Evolutionary conservation across 2,329 filamentous ascomycete genomes (phyloP).

Genomic region (Botrytis aclada): DNA sequence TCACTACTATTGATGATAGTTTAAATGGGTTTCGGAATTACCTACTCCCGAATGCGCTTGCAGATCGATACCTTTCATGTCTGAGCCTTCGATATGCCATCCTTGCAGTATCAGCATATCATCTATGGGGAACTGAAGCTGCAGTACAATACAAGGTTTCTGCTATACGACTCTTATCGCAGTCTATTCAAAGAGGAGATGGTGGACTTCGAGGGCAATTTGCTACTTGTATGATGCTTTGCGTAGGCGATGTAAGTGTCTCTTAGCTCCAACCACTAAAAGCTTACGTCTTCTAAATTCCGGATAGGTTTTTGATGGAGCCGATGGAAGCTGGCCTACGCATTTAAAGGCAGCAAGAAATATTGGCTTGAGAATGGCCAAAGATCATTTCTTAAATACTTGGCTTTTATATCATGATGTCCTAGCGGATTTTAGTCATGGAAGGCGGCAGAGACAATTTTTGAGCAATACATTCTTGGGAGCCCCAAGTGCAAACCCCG

Average conservation of each 20-base stretch:
- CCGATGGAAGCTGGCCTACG: constrained; percentile 46
- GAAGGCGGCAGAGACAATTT: not conserved
- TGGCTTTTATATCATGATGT: constrained; percentile 50
- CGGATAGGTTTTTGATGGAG: constrained; percentile 43
- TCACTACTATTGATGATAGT: constrained; percentile 48
- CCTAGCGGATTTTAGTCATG: constrained; percentile 46
- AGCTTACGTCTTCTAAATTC: not conserved
- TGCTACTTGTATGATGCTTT: constrained; percentile 50
- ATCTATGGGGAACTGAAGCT: constrained; percentile 41
- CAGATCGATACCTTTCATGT: constrained; percentile 32
- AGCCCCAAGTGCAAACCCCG: not conserved
- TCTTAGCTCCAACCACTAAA: not conserved
- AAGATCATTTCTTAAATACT: constrained; percentile 43
- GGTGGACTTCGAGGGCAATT: constrained; percentile 37
- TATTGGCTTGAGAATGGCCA: constrained; percentile 29
- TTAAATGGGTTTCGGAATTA: constrained; percentile 47
- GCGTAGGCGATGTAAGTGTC: constrained; percentile 45
- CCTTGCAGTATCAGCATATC: constrained; percentile 45
- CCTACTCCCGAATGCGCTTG: constrained; percentile 47
- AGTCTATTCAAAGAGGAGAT: constrained; percentile 37
- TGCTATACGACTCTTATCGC: constrained; percentile 42
- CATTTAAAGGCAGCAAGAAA: constrained; percentile 42
- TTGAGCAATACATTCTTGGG: not conserved
- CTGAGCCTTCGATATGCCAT: constrained; percentile 45
- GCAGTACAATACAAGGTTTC: constrained; percentile 45